Base-by-base conservation (phyloP, 371 early-diverging fungal genomes). In the Mucor saturninus region DNA sequence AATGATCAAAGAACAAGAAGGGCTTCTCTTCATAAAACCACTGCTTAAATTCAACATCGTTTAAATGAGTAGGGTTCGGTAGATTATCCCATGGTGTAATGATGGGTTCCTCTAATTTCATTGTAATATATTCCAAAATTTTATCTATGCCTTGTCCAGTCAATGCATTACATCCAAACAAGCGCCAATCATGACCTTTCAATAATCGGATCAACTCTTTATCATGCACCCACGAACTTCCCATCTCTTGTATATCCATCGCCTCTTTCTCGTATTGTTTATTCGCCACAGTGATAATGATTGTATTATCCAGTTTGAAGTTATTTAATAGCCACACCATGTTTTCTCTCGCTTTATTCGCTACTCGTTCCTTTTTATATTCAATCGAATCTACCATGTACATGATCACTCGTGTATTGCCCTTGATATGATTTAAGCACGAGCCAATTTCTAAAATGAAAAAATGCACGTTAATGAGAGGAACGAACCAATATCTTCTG, bases 221-320 rank as follows among this genome's bases (percentile, higher is more conserved):
- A 40, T 77, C 73, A 2, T 64, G 57, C 15, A 65, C 60, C 78
- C 78, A 77, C 10, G 31, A 11, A 13, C 67, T 54, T 4, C 69
- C 78, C n/a, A 77, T 67, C 54, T 72, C 73, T 32, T 75, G 78
- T 9, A 73, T 68, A 46, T 70, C 73, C 49, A 72, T 64, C 5
- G 65, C 63, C 5, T 37, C 56, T 32, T 39, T 29, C 15, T 53
- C 50, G 40, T 64, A 64, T 43, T 67, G 62, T 54, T 77, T 75
- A 50, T 72, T 77, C 0, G 65, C 75, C 3, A 77, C 64, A 1
- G 75, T 73, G 26, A 77, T 57, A 11, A 77, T 69, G 30, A 75
- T 75, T 2, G 73, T 51, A 2, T 74, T 55, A 3, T 67, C 50
- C 9, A 77, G 52, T 14, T 52, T 28, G 43, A 61, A 68, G 3